phyloP scores from a whole-genome alignment of 352 stramenopile species.

The Phytophthora colocasiae region DNA sequence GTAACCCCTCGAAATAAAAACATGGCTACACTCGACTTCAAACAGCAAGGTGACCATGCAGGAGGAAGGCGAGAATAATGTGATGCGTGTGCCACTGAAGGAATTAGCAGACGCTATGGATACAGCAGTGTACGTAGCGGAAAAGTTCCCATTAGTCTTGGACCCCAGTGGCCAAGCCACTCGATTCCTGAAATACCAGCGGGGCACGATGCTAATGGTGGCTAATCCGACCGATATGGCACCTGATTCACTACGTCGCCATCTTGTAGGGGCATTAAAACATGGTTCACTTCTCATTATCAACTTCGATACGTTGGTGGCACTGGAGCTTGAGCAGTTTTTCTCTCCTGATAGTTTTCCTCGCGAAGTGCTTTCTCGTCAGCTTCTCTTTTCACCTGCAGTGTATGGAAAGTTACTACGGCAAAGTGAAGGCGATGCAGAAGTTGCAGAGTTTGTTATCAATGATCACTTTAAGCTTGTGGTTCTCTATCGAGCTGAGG shows the following conservation, averaged over 20 bases:
- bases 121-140: conserved; percentile 82
- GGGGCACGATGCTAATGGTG: conserved; percentile 80
- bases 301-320: conserved; percentile 74
- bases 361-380: conserved; percentile 68
- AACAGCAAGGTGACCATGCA: conserved; percentile 27
- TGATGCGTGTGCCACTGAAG: conserved; percentile 72
- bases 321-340: conserved; percentile 80
- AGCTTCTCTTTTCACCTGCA: conserved; percentile 70
- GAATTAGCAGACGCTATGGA: conserved; percentile 89
- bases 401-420: conserved; percentile 61
- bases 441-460: conserved; percentile 66
- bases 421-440: conserved; percentile 56
- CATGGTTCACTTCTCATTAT: conserved; percentile 80
- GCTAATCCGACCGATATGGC: conserved; percentile 79
- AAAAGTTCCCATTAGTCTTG: conserved; percentile 90
- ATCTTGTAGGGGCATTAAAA: conserved; percentile 78
- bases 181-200: conserved; percentile 92
- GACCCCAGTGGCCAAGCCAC: conserved; percentile 80
- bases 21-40: conserved; percentile 22
- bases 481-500: conserved; percentile 60
- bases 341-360: conserved; percentile 79
- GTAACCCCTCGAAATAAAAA: conserved; percentile 1
- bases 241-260: conserved; percentile 64
- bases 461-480: conserved; percentile 91
- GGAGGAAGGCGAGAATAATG: not conserved